Conservation (phyloP, 331 rosid species). For the Spiraea crenata region DNA sequence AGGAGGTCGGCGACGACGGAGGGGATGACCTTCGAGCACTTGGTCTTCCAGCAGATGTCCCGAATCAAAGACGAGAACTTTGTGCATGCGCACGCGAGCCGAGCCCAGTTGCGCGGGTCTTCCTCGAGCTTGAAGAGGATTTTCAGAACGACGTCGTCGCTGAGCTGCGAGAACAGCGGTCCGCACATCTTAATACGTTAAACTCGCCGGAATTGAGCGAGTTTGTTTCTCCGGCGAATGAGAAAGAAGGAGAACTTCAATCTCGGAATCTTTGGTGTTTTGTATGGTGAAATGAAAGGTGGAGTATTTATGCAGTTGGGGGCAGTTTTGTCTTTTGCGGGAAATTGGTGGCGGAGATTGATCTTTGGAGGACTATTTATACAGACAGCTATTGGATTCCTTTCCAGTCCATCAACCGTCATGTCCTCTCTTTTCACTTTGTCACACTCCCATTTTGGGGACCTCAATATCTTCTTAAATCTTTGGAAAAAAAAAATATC, state of each 20-base stretch:
- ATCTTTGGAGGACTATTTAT: too few relatives aligned
- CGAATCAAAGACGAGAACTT: slow-evolving; percentile 58
- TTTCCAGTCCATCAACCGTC: too few relatives aligned
- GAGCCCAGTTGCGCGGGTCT: slow-evolving; percentile 87
- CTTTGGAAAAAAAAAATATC: too few relatives aligned
- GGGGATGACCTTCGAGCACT: slow-evolving; percentile 50
- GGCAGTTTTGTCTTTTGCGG: too few relatives aligned
- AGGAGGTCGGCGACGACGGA: slow-evolving; percentile 55
- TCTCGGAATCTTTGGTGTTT: too few relatives aligned
- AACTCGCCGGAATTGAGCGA: background rate
- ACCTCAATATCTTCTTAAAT: too few relatives aligned
- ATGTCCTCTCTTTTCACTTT: too few relatives aligned
- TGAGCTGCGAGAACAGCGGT: slow-evolving; percentile 42
- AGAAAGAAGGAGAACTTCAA: background rate
- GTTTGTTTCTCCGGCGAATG: background rate
- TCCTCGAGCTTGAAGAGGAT: slow-evolving; percentile 63
- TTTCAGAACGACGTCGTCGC: slow-evolving; percentile 66
- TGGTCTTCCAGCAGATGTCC: slow-evolving; percentile 57
- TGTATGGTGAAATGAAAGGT: too few relatives aligned
- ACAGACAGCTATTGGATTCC: too few relatives aligned
- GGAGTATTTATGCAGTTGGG: too few relatives aligned
- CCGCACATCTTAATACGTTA: slow-evolving; percentile 25
- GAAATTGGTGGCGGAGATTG: too few relatives aligned
- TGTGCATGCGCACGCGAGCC: slow-evolving; percentile 72
- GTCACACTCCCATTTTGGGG: too few relatives aligned